Conservation (phyloP, 192 early-diverging fungal species). For the Gryganskiella cystojenkinii region DNA sequence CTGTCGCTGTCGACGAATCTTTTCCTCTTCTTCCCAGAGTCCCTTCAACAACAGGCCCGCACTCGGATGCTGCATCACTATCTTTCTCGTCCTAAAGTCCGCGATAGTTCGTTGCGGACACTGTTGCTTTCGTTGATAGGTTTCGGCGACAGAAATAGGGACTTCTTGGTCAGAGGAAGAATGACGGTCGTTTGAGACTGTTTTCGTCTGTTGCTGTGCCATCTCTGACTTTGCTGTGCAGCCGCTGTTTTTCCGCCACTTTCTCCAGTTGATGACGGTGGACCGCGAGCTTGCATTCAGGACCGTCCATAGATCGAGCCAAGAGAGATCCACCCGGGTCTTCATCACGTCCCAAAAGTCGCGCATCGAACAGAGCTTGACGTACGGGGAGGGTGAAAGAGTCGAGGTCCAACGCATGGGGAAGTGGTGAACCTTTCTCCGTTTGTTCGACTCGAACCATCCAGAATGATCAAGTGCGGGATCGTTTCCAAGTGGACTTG, state of each 20-base stretch:
- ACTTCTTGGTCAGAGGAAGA: too few relatives aligned
- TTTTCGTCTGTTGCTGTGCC: too few relatives aligned
- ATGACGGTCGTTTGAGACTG: too few relatives aligned
- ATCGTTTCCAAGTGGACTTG: conserved; percentile 32
- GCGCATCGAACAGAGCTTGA: conserved; percentile 31
- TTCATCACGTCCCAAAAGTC: conserved; percentile 52
- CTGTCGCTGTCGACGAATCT: conserved; percentile 17
- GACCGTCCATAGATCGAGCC: conserved; percentile 26
- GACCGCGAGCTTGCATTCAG: neutral
- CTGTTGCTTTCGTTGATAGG: too few relatives aligned
- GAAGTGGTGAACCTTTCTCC: conserved; percentile 50
- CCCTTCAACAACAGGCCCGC: conserved; percentile 26
- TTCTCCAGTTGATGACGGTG: neutral
- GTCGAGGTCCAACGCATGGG: conserved; percentile 42
- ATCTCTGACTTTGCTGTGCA: neutral
- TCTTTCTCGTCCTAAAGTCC: neutral
- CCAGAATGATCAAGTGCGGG: conserved; percentile 14
- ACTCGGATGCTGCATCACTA: conserved; percentile 25
- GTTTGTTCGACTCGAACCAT: conserved; percentile 44
- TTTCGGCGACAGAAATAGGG: too few relatives aligned
- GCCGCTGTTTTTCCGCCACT: neutral
- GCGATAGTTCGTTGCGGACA: neutral
- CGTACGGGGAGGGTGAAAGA: conserved; percentile 32
- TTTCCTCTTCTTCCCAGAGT: conserved; percentile 49
- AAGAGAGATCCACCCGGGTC: conserved; percentile 29